Base-by-base conservation (phyloP, 768 basidiomycete genomes). In the Austroboletus festivus region DNA sequence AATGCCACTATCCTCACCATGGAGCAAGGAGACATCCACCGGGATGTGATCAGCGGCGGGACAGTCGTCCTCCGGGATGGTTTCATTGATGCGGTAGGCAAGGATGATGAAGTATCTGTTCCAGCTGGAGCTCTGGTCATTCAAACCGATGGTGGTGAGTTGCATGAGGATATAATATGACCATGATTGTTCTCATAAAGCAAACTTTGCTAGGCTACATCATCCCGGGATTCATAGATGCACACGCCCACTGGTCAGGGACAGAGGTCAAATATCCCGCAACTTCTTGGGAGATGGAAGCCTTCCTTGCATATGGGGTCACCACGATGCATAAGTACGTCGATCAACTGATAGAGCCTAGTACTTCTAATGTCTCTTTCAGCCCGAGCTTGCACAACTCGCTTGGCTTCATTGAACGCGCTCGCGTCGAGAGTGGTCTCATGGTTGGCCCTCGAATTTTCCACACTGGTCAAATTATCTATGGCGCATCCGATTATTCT, bases 301-400 rank as follows among this genome's bases (percentile, higher is more conserved):
- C 83, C 0, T 86, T 87, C 77, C 73, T 89, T 24, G 82, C 85
- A 0, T 87, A 85, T 55, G 86, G 86, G 19, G 77, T 88, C 4
- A 88, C 86, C 1, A 87, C 86, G 2, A 55, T 87, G 48, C 86
- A 87, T 71, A 89, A 88, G 85, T 87, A 52, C 48, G 74, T 66
- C 44, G 30, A 15, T 33, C 22, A 2, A 4, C 10, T 18, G 3
- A 26, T 20, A 22, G 6, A 28, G 16, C 21, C 8, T 10, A 34
- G 10, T 18, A 4, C 9, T 16, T 46, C 46, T 35, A 51, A 16
- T 26, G 1, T 18, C 40, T 2, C 18, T 51, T 37, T 20, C 42
- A 87, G 85, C 55, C 86, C 86, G 2, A 87, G 84, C 54, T 71
- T 79, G 42, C 73, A 77, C 52, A 85, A 73, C 51, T 81, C 82